A percentile compares a stretch with the other conserved stretches of the same genome.
Conservation (phyloP, 73 alveolate species). For the Effrenium voratum region DNA sequence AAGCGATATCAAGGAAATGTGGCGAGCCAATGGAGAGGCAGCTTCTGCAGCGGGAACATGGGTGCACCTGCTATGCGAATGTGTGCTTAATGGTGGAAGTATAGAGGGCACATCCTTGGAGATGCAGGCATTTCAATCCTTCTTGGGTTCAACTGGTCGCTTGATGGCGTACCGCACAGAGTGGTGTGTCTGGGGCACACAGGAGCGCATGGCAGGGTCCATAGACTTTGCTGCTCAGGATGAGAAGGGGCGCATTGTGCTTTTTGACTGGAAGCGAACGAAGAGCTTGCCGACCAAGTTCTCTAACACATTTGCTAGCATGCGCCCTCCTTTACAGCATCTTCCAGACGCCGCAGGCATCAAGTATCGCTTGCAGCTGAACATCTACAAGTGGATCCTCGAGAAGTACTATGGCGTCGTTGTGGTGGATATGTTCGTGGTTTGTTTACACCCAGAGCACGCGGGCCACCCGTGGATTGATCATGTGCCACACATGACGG, state of each 20-base stretch:
- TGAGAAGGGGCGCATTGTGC: not conserved
- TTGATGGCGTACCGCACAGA: not conserved
- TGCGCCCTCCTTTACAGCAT: not conserved
- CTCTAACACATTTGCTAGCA: no score
- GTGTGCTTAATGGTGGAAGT: not conserved
- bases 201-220: not conserved
- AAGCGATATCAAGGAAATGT: not conserved
- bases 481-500: no score
- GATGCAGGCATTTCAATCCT: not conserved
- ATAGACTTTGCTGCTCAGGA: not conserved
- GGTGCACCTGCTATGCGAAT: not conserved
- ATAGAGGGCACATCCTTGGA: not conserved
- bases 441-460: conserved; percentile 15
- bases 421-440: not conserved
- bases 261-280: conserved; percentile 56
- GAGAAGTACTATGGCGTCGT: not conserved
- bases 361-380: conserved; percentile 2
- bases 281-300: not conserved
- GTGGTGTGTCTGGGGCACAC: not conserved
- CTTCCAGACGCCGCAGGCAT: not conserved
- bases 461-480: not conserved
- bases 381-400: not conserved
- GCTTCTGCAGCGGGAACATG: not conserved
- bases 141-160: not conserved
- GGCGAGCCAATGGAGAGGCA: not conserved